These are phyloP conservation scores for Alternaria sp. DNA, from an alignment of 2,329 filamentous ascomycete genomes.

Conservation along the genomic window DNA sequence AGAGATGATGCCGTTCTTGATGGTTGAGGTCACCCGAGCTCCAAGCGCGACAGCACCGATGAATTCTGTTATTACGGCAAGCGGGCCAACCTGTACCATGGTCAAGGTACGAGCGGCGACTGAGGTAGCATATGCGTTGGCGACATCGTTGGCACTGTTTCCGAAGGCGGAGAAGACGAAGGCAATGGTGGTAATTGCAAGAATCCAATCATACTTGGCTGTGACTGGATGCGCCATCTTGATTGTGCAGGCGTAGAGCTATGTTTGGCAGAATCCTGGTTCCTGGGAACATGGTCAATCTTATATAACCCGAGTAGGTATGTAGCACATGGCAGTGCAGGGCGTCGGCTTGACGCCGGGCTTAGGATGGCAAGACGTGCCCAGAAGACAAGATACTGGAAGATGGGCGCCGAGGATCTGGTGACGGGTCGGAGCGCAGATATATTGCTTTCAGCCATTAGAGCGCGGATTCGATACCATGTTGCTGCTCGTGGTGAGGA, in stretches of 20 bases:
- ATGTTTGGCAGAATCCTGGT: neutral
- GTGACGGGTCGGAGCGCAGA: neutral
- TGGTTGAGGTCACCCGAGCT: conserved; percentile 66
- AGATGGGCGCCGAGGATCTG: neutral
- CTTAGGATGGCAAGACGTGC: conserved; percentile 4
- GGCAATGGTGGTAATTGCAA: conserved; percentile 51
- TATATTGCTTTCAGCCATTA: neutral
- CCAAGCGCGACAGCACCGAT: conserved; percentile 63
- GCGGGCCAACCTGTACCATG: conserved; percentile 61
- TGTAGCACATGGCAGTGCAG: neutral
- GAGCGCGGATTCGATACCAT: neutral
- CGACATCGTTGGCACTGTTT: conserved; percentile 61
- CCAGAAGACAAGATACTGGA: conserved; percentile 1
- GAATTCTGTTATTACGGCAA: conserved; percentile 61
- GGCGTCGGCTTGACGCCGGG: neutral
- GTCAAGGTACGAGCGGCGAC: conserved; percentile 62
- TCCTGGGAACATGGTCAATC: neutral
- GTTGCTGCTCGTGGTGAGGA: neutral
- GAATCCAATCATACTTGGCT: conserved; percentile 52
- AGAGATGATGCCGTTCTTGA: conserved; percentile 67
- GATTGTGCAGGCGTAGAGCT: neutral
- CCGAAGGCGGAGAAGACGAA: conserved; percentile 49
- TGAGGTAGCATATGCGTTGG: conserved; percentile 61
- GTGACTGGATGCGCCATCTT: conserved; percentile 33
- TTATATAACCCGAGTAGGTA: conserved; percentile 5